phyloP scores from a whole-genome alignment of 371 early-diverging fungal species.

The Gilbertella persicaria region DNA sequence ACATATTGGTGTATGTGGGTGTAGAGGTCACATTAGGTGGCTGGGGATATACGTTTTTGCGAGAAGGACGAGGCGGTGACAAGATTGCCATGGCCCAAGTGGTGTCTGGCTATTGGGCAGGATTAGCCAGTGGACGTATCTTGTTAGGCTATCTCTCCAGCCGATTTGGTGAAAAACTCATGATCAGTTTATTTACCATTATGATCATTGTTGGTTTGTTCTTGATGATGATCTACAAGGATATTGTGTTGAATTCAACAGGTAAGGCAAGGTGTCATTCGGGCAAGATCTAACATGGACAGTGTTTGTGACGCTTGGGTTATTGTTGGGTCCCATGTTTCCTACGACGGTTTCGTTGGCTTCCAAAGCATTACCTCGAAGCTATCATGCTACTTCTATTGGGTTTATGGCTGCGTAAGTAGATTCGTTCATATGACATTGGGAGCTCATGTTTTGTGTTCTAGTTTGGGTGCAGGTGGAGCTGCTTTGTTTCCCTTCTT shows the following conservation, averaged over 20 bases:
- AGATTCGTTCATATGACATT: background rate
- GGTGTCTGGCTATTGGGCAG: constrained; percentile 38
- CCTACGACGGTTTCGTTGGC: constrained; percentile 37
- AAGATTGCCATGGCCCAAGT: constrained; percentile 21
- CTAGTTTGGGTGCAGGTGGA: constrained; percentile 38
- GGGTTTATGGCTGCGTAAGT: constrained; percentile 40
- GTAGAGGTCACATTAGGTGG: constrained; percentile 40
- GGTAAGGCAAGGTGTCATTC: constrained; percentile 7
- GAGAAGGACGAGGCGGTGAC: constrained; percentile 32
- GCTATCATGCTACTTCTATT: constrained; percentile 34
- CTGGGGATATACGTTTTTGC: constrained; percentile 37
- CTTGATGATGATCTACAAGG: constrained; percentile 11
- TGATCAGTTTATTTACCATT: constrained; percentile 29
- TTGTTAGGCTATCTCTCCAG: constrained; percentile 31
- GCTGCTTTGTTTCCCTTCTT: constrained; percentile 42
- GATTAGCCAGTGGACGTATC: constrained; percentile 32
- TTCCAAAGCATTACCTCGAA: constrained; percentile 34
- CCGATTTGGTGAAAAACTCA: constrained; percentile 34
- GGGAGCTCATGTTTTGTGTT: background rate
- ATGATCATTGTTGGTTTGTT: constrained; percentile 16
- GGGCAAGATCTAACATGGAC: background rate
- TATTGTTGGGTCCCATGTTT: constrained; percentile 39
- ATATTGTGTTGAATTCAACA: constrained; percentile 21
- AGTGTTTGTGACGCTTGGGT: constrained; percentile 26
- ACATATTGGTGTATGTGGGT: constrained; percentile 38